phyloP scores from a whole-genome alignment of 2,329 filamentous ascomycete genomes.

The Lecanicillium sp. region DNA sequence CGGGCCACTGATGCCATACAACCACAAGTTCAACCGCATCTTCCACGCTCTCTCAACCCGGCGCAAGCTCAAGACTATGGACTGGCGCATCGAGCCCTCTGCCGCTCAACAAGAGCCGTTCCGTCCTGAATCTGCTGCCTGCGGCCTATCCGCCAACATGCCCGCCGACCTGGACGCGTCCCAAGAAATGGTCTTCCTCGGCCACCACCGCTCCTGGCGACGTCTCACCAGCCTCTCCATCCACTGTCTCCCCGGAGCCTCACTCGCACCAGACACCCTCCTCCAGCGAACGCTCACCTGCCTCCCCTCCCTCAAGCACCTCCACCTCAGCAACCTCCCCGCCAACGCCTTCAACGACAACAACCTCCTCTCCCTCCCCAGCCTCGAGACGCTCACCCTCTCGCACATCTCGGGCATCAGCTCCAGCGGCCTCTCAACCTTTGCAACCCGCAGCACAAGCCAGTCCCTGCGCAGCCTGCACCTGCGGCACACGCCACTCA shows the following conservation, averaged over 20 bases:
- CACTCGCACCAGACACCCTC: constrained; percentile 42
- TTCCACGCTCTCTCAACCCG: constrained; percentile 53
- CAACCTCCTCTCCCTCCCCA: constrained; percentile 45
- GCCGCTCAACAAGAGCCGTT: constrained; percentile 20
- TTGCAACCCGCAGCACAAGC: constrained; percentile 41
- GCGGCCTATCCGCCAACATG: constrained; percentile 21
- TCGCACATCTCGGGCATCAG: constrained; percentile 48
- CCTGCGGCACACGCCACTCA: constrained; percentile 47
- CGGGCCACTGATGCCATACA: constrained; percentile 45
- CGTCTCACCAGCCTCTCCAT: constrained; percentile 48
- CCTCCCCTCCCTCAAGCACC: constrained; percentile 46
- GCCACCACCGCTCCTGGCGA: constrained; percentile 46
- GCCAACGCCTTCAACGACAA: constrained; percentile 47
- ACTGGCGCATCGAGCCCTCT: constrained; percentile 45
- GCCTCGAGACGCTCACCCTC: constrained; percentile 46
- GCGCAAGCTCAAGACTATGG: constrained; percentile 45
- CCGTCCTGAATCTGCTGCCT: constrained; percentile 9
- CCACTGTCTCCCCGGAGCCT: constrained; percentile 49
- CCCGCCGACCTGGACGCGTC: constrained; percentile 18
- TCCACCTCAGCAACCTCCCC: constrained; percentile 52
- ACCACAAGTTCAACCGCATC: constrained; percentile 47
- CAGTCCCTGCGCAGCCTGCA: constrained; percentile 39
- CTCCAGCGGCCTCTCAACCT: constrained; percentile 45
- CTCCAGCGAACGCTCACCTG: constrained; percentile 40
- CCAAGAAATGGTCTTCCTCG: constrained; percentile 36